A percentile compares a stretch with the other conserved stretches of the same genome.
Conservation (phyloP, 192 early-diverging fungal genomes). For the Coemansia sp. region DNA sequence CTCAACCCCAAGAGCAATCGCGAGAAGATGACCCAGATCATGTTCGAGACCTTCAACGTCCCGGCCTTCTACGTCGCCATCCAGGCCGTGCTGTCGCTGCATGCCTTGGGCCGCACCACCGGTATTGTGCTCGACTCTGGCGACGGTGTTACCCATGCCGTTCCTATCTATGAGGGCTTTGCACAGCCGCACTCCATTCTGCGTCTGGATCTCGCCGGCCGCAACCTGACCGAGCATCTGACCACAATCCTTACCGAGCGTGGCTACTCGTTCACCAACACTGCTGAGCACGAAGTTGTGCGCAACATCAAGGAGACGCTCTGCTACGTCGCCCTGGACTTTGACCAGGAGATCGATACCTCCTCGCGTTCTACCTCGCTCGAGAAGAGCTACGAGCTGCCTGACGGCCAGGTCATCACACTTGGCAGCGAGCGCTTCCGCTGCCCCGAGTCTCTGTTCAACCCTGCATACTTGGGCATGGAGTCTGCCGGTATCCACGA, state of each 20-base stretch:
- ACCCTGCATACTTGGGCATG: conserved; percentile 87
- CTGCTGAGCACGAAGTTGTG: conserved; percentile 95
- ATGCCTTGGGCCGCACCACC: conserved; percentile 95
- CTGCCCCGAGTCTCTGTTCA: conserved; percentile 96
- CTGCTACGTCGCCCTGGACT: conserved; percentile 88
- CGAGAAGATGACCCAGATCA: conserved; percentile 99
- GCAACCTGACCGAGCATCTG: conserved; percentile 91
- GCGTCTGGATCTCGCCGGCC: conserved; percentile 91
- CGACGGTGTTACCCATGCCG: conserved; percentile 90
- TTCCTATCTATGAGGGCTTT: conserved; percentile 94
- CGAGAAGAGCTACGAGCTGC: too few relatives aligned
- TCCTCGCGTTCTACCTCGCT: too few relatives aligned
- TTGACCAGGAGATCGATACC: too few relatives aligned
- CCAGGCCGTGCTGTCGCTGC: conserved; percentile 94
- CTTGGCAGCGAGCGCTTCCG: conserved; percentile 90
- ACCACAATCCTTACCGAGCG: conserved; percentile 88
- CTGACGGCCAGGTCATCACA: conserved; percentile 51
- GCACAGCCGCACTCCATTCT: conserved; percentile 94
- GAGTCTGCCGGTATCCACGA: conserved; percentile 95
- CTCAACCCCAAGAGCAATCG: conserved; percentile 98
- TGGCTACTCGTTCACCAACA: conserved; percentile 84
- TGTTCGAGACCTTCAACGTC: conserved; percentile 98
- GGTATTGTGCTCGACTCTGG: conserved; percentile 95
- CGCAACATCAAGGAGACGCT: conserved; percentile 95
- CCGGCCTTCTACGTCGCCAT: conserved; percentile 98